phyloP scores from a whole-genome alignment of 768 basidiomycete genomes.

The Mycena metata region DNA sequence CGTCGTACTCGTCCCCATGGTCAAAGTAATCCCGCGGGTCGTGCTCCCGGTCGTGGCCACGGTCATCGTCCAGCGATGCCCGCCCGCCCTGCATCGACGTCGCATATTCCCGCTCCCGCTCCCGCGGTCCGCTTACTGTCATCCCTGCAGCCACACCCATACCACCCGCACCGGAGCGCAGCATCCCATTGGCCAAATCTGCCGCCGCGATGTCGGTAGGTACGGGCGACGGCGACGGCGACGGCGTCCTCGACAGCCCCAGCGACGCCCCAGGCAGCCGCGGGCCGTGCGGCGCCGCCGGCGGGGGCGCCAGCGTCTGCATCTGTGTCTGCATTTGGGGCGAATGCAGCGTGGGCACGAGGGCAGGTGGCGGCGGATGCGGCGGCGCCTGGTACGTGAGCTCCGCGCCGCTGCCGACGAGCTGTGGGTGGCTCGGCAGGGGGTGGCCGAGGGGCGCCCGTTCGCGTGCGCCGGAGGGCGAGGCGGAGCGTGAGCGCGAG shows the following conservation, averaged over 20 bases:
- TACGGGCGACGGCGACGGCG: slow-evolving; percentile 82
- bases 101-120: slow-evolving; percentile 5
- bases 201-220: slow-evolving; percentile 45
- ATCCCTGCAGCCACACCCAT: not conserved
- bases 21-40: not conserved
- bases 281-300: slow-evolving; percentile 78
- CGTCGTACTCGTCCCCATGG: slow-evolving; percentile 47
- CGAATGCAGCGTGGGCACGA: not conserved
- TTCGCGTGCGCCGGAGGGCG: slow-evolving; percentile 23
- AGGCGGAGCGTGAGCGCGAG: slow-evolving; percentile 57
- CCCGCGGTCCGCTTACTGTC: not conserved
- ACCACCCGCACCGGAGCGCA: not conserved
- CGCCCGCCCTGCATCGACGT: slow-evolving; percentile 30
- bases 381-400: slow-evolving; percentile 18
- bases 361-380: not conserved
- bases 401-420: slow-evolving; percentile 1
- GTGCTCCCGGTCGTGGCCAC: slow-evolving; percentile 13
- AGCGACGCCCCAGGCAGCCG: slow-evolving; percentile 74
- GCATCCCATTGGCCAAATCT: slow-evolving; percentile 26
- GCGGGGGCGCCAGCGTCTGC: slow-evolving; percentile 70
- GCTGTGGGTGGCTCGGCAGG: slow-evolving; percentile 21
- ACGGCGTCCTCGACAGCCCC: slow-evolving; percentile 50
- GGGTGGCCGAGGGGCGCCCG: slow-evolving; percentile 6
- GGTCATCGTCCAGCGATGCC: slow-evolving; percentile 17
- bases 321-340: slow-evolving; percentile 1